A percentile compares a stretch with the other conserved stretches of the same genome.
These are phyloP conservation scores for Hanseniaspora lindneri DNA, from an alignment of 805 yeast species.

Conservation along the genomic window DNA sequence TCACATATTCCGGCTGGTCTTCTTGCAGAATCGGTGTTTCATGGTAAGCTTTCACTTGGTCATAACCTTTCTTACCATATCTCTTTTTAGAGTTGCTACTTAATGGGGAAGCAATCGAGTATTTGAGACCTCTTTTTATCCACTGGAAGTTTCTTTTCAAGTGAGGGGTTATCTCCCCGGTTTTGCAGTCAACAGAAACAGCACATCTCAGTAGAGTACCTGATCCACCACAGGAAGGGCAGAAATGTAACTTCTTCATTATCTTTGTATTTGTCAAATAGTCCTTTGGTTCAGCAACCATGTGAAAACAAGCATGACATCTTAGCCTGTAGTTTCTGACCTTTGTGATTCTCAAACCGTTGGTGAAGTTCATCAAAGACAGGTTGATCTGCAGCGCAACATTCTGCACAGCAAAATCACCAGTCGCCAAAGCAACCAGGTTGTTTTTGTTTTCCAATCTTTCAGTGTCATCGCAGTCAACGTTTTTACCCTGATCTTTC, in stretches of 20 bases:
- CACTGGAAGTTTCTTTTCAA: constrained; percentile 86
- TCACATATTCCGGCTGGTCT: constrained; percentile 87
- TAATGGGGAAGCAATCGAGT: constrained; percentile 75
- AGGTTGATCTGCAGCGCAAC: constrained; percentile 85
- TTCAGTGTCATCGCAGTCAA: constrained; percentile 29
- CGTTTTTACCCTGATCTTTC: constrained; percentile 55
- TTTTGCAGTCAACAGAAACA: constrained; percentile 62
- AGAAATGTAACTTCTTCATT: constrained; percentile 62
- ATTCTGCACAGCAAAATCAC: constrained; percentile 96
- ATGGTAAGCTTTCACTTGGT: constrained; percentile 33
- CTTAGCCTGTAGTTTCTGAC: constrained; percentile 87
- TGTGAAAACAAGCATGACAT: constrained; percentile 91
- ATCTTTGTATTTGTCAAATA: constrained; percentile 10
- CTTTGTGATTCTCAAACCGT: constrained; percentile 74
- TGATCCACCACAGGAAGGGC: constrained; percentile 86
- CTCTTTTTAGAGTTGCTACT: constrained; percentile 61
- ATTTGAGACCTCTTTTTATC: constrained; percentile 78
- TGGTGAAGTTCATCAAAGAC: constrained; percentile 67
- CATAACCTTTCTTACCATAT: constrained; percentile 69
- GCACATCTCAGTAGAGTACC: constrained; percentile 81
- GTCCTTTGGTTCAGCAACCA: constrained; percentile 68
- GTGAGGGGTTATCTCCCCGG: constrained; percentile 80
- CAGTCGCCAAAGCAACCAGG: constrained; percentile 78
- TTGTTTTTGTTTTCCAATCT: constrained; percentile 33
- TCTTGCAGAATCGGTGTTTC: constrained; percentile 64